A percentile compares a stretch with the other conserved stretches of the same genome.
These are phyloP conservation scores for Astragalus membranaceus DNA, from an alignment of 306 rosid species.

Conservation along the genomic window DNA sequence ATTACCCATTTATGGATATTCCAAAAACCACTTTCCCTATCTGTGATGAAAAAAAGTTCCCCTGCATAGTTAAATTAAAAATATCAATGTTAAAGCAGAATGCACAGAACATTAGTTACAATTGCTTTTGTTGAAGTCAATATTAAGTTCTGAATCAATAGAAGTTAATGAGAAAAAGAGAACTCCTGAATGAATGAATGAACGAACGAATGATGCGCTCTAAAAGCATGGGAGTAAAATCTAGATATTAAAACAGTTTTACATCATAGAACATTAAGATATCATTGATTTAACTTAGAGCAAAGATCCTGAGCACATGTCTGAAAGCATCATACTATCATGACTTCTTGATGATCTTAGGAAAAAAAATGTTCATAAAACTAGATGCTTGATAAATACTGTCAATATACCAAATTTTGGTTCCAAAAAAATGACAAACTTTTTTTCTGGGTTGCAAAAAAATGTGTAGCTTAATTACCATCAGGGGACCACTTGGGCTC, in stretches of 20 bases:
- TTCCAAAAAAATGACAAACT: neutral
- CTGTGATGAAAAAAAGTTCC: conserved; percentile 77
- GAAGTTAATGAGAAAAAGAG: neutral
- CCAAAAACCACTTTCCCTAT: conserved; percentile 82
- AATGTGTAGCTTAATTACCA: conserved; percentile 40
- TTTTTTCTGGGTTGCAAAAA: neutral
- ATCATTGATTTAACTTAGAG: neutral
- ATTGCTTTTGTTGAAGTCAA: neutral
- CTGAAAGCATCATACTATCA: neutral
- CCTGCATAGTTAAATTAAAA: conserved; percentile 52
- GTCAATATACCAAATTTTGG: neutral
- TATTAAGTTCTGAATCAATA: neutral
- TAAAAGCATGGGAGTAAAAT: neutral
- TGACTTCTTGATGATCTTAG: neutral
- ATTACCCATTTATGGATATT: conserved; percentile 93
- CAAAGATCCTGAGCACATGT: neutral
- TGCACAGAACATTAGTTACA: neutral
- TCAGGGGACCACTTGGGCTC: conserved; percentile 96
- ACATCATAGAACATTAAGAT: neutral
- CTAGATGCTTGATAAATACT: neutral
- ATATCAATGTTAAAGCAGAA: neutral
- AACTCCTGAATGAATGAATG: neutral
- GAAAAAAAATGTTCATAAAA: neutral
- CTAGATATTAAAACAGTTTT: neutral
- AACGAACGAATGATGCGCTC: neutral